Conservation (phyloP, 768 basidiomycete species). For the Pisolithus albus region DNA sequence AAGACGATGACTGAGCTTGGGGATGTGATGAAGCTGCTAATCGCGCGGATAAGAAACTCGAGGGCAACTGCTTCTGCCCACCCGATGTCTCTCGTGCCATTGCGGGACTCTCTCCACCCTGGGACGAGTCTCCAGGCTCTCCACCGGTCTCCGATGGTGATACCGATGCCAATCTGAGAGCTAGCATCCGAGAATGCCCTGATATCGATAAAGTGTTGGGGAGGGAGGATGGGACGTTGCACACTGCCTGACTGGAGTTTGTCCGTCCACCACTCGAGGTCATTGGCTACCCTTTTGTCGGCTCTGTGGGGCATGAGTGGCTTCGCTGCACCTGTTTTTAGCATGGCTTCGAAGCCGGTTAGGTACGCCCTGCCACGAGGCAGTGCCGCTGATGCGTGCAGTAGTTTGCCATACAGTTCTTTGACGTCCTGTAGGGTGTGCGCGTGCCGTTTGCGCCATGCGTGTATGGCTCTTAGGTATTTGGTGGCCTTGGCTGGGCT, state of each 20-base stretch:
- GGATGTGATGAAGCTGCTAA: neutral
- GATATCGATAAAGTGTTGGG: neutral
- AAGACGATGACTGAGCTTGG: neutral
- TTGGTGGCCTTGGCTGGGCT: conserved; percentile 18
- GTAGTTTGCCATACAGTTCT: neutral
- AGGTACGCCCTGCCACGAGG: conserved; percentile 33
- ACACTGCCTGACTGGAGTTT: neutral
- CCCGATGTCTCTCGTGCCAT: conserved; percentile 30
- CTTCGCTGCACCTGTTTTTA: conserved; percentile 20
- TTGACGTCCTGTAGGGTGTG: conserved; percentile 22
- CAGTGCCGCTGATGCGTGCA: conserved; percentile 16
- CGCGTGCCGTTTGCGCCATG: conserved; percentile 6
- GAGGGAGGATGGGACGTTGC: neutral
- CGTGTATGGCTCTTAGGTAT: conserved; percentile 13
- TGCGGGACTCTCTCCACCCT: conserved; percentile 19
- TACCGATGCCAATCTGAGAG: conserved; percentile 28
- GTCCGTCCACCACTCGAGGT: conserved; percentile 33
- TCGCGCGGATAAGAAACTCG: conserved; percentile 3
- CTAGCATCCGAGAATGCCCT: conserved; percentile 36
- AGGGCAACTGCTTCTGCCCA: conserved; percentile 31
- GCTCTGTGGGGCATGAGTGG: conserved; percentile 25
- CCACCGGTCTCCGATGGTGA: conserved; percentile 27
- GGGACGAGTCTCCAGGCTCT: conserved; percentile 27
- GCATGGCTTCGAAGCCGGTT: conserved; percentile 32
- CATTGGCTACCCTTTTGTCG: neutral